A percentile compares a stretch with the other conserved stretches of the same genome.
These are phyloP conservation scores for Candida adriatica DNA, from an alignment of 805 yeast species.

Conservation along the genomic window DNA sequence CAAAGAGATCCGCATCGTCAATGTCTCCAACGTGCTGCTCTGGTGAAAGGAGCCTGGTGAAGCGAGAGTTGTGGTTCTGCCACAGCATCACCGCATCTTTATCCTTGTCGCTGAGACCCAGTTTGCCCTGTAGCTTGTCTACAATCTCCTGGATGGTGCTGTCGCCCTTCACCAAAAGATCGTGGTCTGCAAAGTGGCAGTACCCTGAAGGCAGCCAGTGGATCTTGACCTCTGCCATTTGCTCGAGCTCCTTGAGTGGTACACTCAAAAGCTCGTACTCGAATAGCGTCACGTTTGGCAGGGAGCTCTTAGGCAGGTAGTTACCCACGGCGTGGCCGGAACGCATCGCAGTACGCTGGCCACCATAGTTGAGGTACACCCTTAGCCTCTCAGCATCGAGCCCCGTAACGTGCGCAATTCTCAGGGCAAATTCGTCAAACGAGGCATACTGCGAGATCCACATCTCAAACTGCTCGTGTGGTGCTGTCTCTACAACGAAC, in stretches of 20 bases:
- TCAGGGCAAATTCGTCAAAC: constrained; percentile 54
- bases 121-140: constrained; percentile 47
- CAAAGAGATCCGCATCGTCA: constrained; percentile 35
- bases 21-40: constrained; percentile 33
- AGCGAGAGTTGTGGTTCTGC: constrained; percentile 36
- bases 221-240: constrained; percentile 56
- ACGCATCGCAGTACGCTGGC: constrained; percentile 45
- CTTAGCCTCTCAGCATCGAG: constrained; percentile 58
- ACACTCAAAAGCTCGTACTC: constrained; percentile 75
- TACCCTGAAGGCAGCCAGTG: constrained; percentile 71
- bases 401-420: constrained; percentile 46
- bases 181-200: constrained; percentile 60
- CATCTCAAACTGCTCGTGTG: constrained; percentile 38
- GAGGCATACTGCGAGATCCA: constrained; percentile 62
- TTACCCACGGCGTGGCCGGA: constrained; percentile 27
- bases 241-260: constrained; percentile 71
- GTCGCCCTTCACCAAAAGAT: constrained; percentile 59
- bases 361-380: constrained; percentile 55
- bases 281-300: constrained; percentile 34
- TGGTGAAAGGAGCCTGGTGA: constrained; percentile 29
- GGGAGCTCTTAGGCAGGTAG: constrained; percentile 27
- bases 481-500: constrained; percentile 25
- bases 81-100: constrained; percentile 47
- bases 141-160: constrained; percentile 51
- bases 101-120: constrained; percentile 42